Conservation (phyloP, 2,329 filamentous ascomycete species). For the Fusarium tuaranense region DNA sequence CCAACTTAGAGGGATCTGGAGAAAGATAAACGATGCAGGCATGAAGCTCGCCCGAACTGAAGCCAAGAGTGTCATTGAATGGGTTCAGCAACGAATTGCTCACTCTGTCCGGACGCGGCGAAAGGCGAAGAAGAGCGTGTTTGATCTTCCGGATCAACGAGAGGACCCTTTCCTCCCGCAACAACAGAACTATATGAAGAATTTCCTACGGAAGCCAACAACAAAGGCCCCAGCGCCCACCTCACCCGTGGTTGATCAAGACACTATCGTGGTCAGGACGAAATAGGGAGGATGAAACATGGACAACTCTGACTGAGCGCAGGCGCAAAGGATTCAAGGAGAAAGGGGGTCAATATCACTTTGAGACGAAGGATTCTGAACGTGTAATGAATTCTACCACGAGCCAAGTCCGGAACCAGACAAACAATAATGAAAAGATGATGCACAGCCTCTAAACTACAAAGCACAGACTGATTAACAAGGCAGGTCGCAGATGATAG, state of each 20-base stretch:
- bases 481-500: constrained; percentile 39
- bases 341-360: constrained; percentile 9
- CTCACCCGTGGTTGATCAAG: constrained; percentile 7
- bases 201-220: constrained; percentile 53
- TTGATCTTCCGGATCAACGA: constrained; percentile 52
- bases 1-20: constrained; percentile 67
- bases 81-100: constrained; percentile 78
- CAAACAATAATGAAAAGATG: constrained; percentile 40
- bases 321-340: not conserved
- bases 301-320: not conserved
- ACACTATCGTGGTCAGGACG: constrained; percentile 38
- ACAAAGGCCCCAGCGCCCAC: constrained; percentile 6
- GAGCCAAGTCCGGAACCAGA: constrained; percentile 40
- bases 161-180: constrained; percentile 55
- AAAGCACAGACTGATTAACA: constrained; percentile 43
- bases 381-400: constrained; percentile 42
- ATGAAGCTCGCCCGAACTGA: constrained; percentile 79
- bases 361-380: constrained; percentile 31
- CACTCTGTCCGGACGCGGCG: constrained; percentile 76
- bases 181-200: constrained; percentile 64
- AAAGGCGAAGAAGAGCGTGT: constrained; percentile 65
- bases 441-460: constrained; percentile 53
- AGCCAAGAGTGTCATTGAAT: constrained; percentile 80
- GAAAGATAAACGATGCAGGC: constrained; percentile 78
- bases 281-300: constrained; percentile 10